These are phyloP conservation scores for Physcomitrellopsis africana DNA, from an alignment of 225 moss, liverwort and hornwort species.

Conservation along the genomic window DNA sequence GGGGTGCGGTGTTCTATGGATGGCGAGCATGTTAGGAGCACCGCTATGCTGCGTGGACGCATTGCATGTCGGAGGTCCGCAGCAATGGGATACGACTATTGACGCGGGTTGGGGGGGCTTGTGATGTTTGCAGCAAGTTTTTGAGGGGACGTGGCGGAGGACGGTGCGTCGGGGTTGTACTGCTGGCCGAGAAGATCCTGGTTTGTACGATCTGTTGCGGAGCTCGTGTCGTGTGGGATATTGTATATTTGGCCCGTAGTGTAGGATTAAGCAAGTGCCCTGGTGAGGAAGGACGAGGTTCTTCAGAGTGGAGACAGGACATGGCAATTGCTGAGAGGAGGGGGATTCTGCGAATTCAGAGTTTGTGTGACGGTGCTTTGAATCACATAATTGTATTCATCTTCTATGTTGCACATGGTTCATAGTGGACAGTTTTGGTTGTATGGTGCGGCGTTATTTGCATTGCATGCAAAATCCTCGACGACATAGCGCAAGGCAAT, in stretches of 20 bases:
- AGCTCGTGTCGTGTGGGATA: conserved; percentile 4
- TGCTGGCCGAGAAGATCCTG: conserved; percentile 21
- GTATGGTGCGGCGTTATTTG: too few relatives aligned
- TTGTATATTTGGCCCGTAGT: conserved; percentile 18
- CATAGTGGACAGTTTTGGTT: background rate
- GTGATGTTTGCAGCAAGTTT: conserved; percentile 29
- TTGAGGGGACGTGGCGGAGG: conserved; percentile 21
- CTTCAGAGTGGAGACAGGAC: conserved; percentile 17
- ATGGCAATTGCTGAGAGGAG: background rate
- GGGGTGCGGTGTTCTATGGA: too few relatives aligned
- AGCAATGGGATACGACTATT: background rate
- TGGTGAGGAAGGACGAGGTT: conserved; percentile 10
- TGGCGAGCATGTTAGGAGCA: too few relatives aligned
- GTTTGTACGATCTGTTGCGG: conserved; percentile 19
- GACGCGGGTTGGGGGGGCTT: background rate
- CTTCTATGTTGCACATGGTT: background rate
- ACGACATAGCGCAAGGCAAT: too few relatives aligned
- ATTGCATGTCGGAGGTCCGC: too few relatives aligned
- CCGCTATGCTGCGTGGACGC: too few relatives aligned
- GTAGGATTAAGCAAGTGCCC: conserved; percentile 19
- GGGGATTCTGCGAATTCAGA: conserved; percentile 14
- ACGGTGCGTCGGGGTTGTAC: conserved; percentile 17
- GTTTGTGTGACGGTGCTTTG: conserved; percentile 7
- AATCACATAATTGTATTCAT: conserved; percentile 13
- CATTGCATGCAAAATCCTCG: too few relatives aligned